A percentile compares a stretch with the other conserved stretches of the same genome.
phyloP scores from a whole-genome alignment of 75 land plant genomes.

The Pinus taeda region DNA sequence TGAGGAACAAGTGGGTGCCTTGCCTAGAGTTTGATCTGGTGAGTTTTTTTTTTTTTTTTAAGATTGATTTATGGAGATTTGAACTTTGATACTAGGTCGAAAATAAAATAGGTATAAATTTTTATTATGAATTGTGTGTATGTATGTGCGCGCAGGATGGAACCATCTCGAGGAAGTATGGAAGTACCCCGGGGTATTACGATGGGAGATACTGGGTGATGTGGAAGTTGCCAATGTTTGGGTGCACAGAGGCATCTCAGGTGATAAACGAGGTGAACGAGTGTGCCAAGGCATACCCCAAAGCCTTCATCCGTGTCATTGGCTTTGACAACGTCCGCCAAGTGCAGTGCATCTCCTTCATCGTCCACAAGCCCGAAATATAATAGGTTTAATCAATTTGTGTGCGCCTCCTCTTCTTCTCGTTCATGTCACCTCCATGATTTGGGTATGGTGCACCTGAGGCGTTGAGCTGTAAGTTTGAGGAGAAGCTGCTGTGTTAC shows the following conservation, averaged over 20 bases:
- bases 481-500: too few relatives aligned
- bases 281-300: constrained; percentile 60
- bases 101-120: too few relatives aligned
- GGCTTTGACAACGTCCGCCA: constrained; percentile 81
- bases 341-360: constrained; percentile 76
- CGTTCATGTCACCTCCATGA: too few relatives aligned
- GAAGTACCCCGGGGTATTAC: constrained; percentile 57
- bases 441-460: too few relatives aligned
- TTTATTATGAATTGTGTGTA: not conserved
- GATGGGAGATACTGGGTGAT: constrained; percentile 88
- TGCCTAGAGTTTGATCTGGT: constrained; percentile 71
- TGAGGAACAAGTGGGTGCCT: constrained; percentile 47
- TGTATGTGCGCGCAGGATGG: constrained; percentile 19
- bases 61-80: too few relatives aligned
- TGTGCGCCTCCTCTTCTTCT: too few relatives aligned
- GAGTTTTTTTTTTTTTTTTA: not conserved
- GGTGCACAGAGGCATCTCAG: constrained; percentile 65
- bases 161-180: constrained; percentile 39
- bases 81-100: too few relatives aligned
- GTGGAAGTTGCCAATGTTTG: constrained; percentile 94
- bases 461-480: too few relatives aligned
- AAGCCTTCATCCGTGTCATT: constrained; percentile 47
- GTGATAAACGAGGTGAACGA: constrained; percentile 58
- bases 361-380: constrained; percentile 40
- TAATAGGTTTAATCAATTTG: too few relatives aligned